Evolutionary conservation across 1,284 basidiomycete species (phyloP), one percentile per base, ranked within the genome.

Genomic region (Malassezia japonica): DNA sequence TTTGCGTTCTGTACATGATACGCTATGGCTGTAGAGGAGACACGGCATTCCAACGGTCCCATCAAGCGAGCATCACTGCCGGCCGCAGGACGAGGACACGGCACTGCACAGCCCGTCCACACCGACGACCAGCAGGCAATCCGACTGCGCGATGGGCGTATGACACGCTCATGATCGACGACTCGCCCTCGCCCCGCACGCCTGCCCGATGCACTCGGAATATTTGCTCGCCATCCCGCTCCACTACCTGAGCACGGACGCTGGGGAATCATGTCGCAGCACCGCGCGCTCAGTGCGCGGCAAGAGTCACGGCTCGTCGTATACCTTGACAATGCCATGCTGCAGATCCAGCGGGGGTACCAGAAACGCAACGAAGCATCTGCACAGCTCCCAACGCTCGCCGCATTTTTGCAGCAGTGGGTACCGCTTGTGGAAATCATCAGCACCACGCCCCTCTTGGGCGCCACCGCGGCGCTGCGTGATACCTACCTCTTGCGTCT

Each of bases 401-500:
- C 45, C 6, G 48, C 55, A 27, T 69, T 55, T 31, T 33, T 67
- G n/a, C 47, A 48, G 6, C 46, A 47, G 23, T 63, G 60, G 59
- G 47, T 42, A 23, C 41, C 54, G 13, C 29, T 61, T 39, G 32
- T 69, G 4, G 47, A 55, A 4, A 57, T 69, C 4, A 35, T 65
- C 12, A 55, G 57, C 0, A 50, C 57, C 3, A 57, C 67, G 15
- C 66, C 66, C 6, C 63, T 62, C 12, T 51, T 58, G 23, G 58
- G 59, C 18, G 38, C 55, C 12, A 44, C 46, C 4, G 56, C 53
- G 2, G 21, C 61, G 33, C 45, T 69, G 16, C 57, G 59, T 35
- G 54, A 65, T 31, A 55, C 59, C 6, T 67, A 69, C 32, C 55
- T 69, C 9, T 41, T 69, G 18, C 56, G 66, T 3, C 52, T 58